A percentile compares a stretch with the other conserved stretches of the same genome.
Conservation (phyloP, 2,329 filamentous ascomycete species). For the Epichloe typhina region DNA sequence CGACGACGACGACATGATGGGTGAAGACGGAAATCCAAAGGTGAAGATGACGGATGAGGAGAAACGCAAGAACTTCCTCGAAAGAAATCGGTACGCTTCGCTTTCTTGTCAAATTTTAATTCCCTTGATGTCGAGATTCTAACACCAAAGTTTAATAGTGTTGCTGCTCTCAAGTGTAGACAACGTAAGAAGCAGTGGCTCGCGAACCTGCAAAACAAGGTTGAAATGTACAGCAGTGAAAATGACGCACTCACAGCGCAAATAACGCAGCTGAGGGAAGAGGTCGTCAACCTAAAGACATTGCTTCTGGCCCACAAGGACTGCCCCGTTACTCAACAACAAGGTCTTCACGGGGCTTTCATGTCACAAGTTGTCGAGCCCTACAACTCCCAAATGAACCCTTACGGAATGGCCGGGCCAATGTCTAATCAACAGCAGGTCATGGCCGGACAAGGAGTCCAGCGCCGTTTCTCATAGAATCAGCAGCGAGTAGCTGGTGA, state of each 20-base stretch:
- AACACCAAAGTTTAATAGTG: slow-evolving; percentile 36
- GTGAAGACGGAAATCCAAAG: slow-evolving; percentile 46
- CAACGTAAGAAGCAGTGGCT: slow-evolving; percentile 99
- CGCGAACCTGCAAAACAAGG: slow-evolving; percentile 84
- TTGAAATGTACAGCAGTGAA: slow-evolving; percentile 83
- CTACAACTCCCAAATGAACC: slow-evolving; percentile 43
- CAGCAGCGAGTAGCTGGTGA: slow-evolving; percentile 5
- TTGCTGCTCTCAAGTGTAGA: slow-evolving; percentile 90
- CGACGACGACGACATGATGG: slow-evolving; percentile 30
- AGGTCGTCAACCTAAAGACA: slow-evolving; percentile 90
- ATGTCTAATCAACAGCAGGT: slow-evolving; percentile 38
- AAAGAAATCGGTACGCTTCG: slow-evolving; percentile 73
- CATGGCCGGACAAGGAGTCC: slow-evolving; percentile 40
- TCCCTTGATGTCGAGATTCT: neutral
- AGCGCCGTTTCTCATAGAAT: slow-evolving; percentile 44
- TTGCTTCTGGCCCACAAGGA: slow-evolving; percentile 90
- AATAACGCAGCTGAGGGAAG: slow-evolving; percentile 74
- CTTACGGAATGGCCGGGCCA: slow-evolving; percentile 42
- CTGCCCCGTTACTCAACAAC: slow-evolving; percentile 81
- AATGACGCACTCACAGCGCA: slow-evolving; percentile 79
- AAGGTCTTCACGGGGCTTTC: slow-evolving; percentile 46
- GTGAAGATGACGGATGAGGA: slow-evolving; percentile 95
- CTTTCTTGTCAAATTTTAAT: neutral
- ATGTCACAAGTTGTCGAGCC: slow-evolving; percentile 44
- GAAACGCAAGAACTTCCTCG: slow-evolving; percentile 95